Base-by-base conservation (phyloP, 2,329 filamentous ascomycete genomes). In the Onygenales sp. region DNA sequence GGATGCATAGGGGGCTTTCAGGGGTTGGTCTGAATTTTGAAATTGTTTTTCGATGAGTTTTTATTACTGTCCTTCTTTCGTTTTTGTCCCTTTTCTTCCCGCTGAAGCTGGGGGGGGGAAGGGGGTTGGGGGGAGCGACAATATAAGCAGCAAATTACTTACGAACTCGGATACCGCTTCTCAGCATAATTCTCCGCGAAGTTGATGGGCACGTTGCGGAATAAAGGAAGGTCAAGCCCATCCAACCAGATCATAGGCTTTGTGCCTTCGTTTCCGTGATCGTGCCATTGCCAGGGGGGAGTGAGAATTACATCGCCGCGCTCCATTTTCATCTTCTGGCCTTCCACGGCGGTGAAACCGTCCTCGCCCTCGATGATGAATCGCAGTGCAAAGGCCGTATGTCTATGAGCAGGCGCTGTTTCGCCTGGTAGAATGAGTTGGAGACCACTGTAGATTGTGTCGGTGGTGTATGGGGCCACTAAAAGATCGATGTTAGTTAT, bases 281-380 rank as follows among this genome's bases (percentile, higher is more conserved):
- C 80, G 55, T 81, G 79, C 72, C 77, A 82, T 60, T 80, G 76
- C 79, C 79, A 82, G 0, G 72, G 75, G 0, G 79, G 80, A 0
- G 80, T 83, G 0, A 82, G 64, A 11, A 82, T 77, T 1, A 82
- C 76, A 57, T 82, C 79, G 7, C 79, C 78, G 2, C 73, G 69
- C 17, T 69, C 60, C 62, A 83, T 77, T 2, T 68, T 64, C 57
- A 83, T 77, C 52, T 77, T 74, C 43, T 70, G 66, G 5, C 80
- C 78, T 49, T 80, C 76, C 0, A 82, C 76, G 0, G 79, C 78
- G 0, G 80, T 82, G 60, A 81, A 83, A 1, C 79, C 78, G 2
- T 74, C 74, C 10, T 72, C 64, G 1, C 79, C 78, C 52, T 81
- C 78, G 21, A 82, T 79, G 55, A 82, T 79, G 64, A 81, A 82